phyloP scores from a whole-genome alignment of 1,284 basidiomycete species.

The Microbotryum scabiosae region DNA sequence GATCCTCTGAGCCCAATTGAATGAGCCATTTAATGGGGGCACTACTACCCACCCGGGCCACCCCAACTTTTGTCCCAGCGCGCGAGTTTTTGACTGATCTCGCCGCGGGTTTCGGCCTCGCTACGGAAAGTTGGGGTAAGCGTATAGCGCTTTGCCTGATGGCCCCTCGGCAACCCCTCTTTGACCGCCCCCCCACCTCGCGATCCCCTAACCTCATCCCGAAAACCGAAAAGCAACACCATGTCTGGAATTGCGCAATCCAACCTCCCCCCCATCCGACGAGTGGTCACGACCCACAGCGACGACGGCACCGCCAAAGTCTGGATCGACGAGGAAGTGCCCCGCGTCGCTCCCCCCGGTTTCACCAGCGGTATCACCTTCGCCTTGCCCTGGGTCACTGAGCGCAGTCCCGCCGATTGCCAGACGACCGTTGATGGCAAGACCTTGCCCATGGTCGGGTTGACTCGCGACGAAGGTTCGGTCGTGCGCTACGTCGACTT shows the following conservation, averaged over 20 bases:
- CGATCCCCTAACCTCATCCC: not conserved
- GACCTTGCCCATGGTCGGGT: constrained; percentile 3
- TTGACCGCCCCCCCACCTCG: not conserved
- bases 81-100: no score
- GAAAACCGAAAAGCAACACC: not conserved
- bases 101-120: no score
- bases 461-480: constrained; percentile 1
- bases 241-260: constrained; percentile 1
- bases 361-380: constrained; percentile 4
- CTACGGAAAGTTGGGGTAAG: no score
- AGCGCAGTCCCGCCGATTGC: constrained; percentile 6
- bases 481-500: constrained; percentile 19
- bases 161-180: no score
- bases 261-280: constrained; percentile 1
- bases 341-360: not conserved
- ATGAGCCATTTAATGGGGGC: no score
- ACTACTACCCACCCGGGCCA: no score
- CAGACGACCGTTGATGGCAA: constrained; percentile 3
- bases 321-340: constrained; percentile 8
- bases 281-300: constrained; percentile 10
- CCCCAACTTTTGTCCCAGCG: no score
- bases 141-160: no score
- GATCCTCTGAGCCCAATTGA: no score
- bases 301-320: constrained; percentile 3
- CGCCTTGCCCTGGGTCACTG: constrained; percentile 6